Evolutionary conservation across 805 yeast genomes (phyloP).

Genomic region (Metschnikowia kofuensis): DNA sequence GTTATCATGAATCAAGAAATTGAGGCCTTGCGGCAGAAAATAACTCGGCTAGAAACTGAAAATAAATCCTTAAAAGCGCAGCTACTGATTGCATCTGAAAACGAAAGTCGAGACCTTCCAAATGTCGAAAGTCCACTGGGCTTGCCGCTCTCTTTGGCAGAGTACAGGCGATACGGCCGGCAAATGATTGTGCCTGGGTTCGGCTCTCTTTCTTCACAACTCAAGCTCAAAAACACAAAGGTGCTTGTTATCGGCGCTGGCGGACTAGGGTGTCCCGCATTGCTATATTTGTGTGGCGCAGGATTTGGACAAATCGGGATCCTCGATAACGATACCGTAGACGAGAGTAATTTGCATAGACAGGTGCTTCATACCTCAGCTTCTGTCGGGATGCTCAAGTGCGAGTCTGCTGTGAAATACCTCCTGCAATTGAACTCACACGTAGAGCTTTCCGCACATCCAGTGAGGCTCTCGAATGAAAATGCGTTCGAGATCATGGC

Average conservation of each 20-base stretch:
- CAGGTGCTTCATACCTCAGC: constrained; percentile 77
- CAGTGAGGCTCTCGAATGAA: constrained; percentile 44
- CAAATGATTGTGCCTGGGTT: constrained; percentile 91
- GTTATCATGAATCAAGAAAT: constrained; percentile 8
- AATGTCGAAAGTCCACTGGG: no score
- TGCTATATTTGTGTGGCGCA: constrained; percentile 79
- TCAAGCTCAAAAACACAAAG: constrained; percentile 51
- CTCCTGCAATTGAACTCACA: constrained; percentile 63
- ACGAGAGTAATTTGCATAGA: constrained; percentile 80
- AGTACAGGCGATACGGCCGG: constrained; percentile 83
- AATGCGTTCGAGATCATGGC: constrained; percentile 65
- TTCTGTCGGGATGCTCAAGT: constrained; percentile 66
- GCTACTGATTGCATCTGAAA: no score
- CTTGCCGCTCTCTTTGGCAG: constrained; percentile 47
- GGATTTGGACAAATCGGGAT: constrained; percentile 87
- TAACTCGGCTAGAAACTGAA: constrained; percentile 22
- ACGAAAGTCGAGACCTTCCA: no score
- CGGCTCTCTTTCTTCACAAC: constrained; percentile 53
- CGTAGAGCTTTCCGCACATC: constrained; percentile 53
- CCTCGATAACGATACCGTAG: constrained; percentile 84
- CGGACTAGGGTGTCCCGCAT: constrained; percentile 91
- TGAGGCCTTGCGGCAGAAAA: constrained; percentile 23
- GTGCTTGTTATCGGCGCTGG: constrained; percentile 93
- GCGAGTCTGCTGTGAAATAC: constrained; percentile 69
- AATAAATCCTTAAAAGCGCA: constrained; percentile 10